These are phyloP conservation scores for Cucumis melo DNA, from an alignment of 306 rosid species.

Conservation along the genomic window DNA sequence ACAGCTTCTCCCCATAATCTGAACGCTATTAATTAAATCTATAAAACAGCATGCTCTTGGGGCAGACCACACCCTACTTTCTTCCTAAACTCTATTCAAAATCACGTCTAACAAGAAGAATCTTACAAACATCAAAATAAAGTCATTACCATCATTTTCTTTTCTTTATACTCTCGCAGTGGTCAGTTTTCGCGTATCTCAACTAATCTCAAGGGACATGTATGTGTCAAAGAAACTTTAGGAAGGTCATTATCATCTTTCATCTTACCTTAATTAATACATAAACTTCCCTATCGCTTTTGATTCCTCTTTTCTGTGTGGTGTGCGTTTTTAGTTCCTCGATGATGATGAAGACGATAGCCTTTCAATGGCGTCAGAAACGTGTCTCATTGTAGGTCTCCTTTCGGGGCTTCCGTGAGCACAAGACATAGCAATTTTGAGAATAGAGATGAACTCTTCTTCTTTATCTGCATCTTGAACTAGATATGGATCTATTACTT, in stretches of 20 bases:
- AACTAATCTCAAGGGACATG: too few species aligned
- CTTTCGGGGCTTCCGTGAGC: constrained; percentile 71
- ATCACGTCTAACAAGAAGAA: constrained; percentile 7
- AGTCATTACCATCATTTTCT: neutral
- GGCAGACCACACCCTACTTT: constrained; percentile 1
- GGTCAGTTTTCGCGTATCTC: too few species aligned
- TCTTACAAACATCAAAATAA: constrained; percentile 3
- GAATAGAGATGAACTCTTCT: constrained; percentile 65
- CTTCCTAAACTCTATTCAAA: neutral
- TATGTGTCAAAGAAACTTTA: too few species aligned
- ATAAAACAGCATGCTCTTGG: constrained; percentile 1
- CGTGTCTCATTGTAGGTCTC: constrained; percentile 84
- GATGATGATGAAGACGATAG: constrained; percentile 26
- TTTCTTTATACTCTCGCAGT: too few species aligned
- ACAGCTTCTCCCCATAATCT: constrained; percentile 4
- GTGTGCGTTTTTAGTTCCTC: neutral
- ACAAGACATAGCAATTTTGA: constrained; percentile 91
- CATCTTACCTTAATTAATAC: neutral
- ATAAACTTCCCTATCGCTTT: neutral
- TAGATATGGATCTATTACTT: constrained; percentile 61
- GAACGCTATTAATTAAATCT: neutral
- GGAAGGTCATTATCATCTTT: neutral
- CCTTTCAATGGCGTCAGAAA: constrained; percentile 66
- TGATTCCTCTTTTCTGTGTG: neutral
- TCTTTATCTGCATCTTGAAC: constrained; percentile 61